A percentile compares a stretch with the other conserved stretches of the same genome.
Evolutionary conservation across 495 filamentous ascomycete species (phyloP).

Genomic region (Xanthoparmelia taractica): DNA sequence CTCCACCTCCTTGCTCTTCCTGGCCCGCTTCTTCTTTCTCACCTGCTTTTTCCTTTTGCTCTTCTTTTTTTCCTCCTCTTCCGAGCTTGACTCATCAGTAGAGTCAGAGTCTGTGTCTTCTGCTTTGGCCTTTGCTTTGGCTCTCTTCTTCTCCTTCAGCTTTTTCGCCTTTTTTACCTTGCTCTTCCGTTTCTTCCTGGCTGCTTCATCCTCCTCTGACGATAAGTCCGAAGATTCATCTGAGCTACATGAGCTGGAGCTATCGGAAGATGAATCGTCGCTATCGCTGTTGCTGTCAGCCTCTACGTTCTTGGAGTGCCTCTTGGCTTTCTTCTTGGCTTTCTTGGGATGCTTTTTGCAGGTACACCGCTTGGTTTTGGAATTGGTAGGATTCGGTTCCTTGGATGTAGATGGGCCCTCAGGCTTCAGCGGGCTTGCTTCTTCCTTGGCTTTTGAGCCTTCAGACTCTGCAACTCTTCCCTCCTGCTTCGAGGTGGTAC

Average conservation of each 20-base stretch:
- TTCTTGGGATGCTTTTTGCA: constrained; percentile 38
- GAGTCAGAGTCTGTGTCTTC: constrained; percentile 34
- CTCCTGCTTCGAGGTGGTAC: background rate
- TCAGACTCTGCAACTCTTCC: constrained; percentile 2
- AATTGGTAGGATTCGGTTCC: background rate
- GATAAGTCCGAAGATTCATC: constrained; percentile 29
- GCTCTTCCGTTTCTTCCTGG: constrained; percentile 36
- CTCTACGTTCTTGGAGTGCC: constrained; percentile 30
- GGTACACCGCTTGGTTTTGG: constrained; percentile 26
- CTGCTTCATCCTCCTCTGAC: constrained; percentile 33
- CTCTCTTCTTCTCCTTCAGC: constrained; percentile 37
- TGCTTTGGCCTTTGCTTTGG: constrained; percentile 34
- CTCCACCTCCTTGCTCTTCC: constrained; percentile 26
- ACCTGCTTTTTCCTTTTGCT: constrained; percentile 28
- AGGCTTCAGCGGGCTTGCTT: constrained; percentile 7
- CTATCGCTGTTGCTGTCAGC: constrained; percentile 23
- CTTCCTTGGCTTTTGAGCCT: constrained; percentile 6
- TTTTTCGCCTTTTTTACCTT: constrained; percentile 46
- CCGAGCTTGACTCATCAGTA: constrained; percentile 31
- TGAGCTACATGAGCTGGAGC: constrained; percentile 28
- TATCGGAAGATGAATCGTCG: constrained; percentile 30
- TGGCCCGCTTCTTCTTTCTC: constrained; percentile 27
- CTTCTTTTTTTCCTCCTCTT: constrained; percentile 33
- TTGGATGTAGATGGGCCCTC: constrained; percentile 13
- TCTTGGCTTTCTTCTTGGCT: constrained; percentile 26